Percentiles rank a stretch among this genome's conserved stretches.
phyloP scores from a whole-genome alignment of 225 moss, liverwort and hornwort genomes.

The Lunularia cruciata region DNA sequence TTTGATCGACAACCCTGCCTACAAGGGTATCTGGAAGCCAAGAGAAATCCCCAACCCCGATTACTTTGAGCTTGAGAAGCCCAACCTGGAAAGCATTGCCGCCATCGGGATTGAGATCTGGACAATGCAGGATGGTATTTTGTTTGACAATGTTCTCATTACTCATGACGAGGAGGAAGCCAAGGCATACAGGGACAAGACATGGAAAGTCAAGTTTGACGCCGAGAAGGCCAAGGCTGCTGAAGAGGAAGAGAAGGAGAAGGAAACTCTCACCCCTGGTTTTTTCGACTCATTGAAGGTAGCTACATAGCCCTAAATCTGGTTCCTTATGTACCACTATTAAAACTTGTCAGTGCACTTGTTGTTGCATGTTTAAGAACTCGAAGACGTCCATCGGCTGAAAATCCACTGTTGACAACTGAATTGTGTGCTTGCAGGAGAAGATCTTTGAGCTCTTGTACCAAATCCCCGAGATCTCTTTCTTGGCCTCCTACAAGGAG shows the following conservation, averaged over 20 bases:
- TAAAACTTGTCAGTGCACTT: too few species aligned
- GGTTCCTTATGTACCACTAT: too few species aligned
- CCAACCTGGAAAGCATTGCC: slow-evolving; percentile 60
- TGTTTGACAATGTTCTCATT: slow-evolving; percentile 79
- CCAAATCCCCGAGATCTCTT: slow-evolving; percentile 31
- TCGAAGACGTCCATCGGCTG: not conserved
- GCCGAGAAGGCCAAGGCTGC: slow-evolving; percentile 48
- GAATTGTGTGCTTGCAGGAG: not conserved
- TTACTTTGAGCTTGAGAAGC: slow-evolving; percentile 46
- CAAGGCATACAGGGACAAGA: slow-evolving; percentile 42
- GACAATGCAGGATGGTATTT: slow-evolving; percentile 78
- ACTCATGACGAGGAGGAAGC: slow-evolving; percentile 67
- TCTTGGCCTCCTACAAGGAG: slow-evolving; percentile 34
- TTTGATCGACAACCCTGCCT: slow-evolving; percentile 63
- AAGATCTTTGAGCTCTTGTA: slow-evolving; percentile 43
- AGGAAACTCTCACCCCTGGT: not conserved
- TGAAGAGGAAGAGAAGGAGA: slow-evolving; percentile 22
- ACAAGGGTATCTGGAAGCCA: slow-evolving; percentile 63
- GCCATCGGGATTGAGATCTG: slow-evolving; percentile 86
- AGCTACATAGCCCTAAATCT: not conserved
- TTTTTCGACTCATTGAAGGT: slow-evolving; percentile 25
- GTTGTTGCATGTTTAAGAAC: too few species aligned
- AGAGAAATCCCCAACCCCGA: slow-evolving; percentile 64
- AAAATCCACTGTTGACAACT: not conserved
- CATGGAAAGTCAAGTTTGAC: slow-evolving; percentile 57